Conservation (phyloP, 2,329 filamentous ascomycete genomes). For the Clonostachys rosea region DNA sequence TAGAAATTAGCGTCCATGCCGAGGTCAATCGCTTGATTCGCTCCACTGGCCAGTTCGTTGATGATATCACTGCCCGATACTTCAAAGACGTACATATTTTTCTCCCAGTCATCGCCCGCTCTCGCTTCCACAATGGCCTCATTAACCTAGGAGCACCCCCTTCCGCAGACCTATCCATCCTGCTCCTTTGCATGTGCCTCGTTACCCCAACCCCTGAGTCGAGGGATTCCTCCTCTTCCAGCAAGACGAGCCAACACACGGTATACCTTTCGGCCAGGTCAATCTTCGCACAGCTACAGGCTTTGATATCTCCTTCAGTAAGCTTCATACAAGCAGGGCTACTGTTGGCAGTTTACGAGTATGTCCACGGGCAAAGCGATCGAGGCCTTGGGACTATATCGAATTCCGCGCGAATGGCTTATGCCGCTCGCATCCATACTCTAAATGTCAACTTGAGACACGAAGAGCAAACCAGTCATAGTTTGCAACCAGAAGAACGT, state of each 20-base stretch:
- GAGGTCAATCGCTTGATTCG: not conserved
- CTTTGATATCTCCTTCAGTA: not conserved
- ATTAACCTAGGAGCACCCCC: not conserved
- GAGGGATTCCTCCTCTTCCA: not conserved
- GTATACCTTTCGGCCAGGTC: not conserved
- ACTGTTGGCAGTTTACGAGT: not conserved
- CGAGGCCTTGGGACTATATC: not conserved
- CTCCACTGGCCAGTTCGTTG: not conserved
- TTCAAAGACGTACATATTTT: not conserved
- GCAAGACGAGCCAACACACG: not conserved
- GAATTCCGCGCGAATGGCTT: not conserved
- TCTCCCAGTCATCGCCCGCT: not conserved
- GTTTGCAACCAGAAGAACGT: too few species aligned
- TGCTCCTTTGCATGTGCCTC: not conserved
- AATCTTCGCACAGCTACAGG: too few species aligned
- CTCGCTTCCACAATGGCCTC: not conserved
- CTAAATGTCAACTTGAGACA: too few species aligned
- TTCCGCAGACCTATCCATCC: not conserved
- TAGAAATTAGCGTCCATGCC: not conserved
- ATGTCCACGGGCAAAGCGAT: not conserved
- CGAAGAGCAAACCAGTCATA: too few species aligned
- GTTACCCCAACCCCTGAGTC: not conserved
- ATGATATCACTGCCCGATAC: not conserved
- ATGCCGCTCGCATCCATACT: not conserved
- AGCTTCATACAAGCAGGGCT: not conserved